phyloP scores from a whole-genome alignment of 2,329 filamentous ascomycete genomes.

The Ophiostoma himal-ulmi region DNA sequence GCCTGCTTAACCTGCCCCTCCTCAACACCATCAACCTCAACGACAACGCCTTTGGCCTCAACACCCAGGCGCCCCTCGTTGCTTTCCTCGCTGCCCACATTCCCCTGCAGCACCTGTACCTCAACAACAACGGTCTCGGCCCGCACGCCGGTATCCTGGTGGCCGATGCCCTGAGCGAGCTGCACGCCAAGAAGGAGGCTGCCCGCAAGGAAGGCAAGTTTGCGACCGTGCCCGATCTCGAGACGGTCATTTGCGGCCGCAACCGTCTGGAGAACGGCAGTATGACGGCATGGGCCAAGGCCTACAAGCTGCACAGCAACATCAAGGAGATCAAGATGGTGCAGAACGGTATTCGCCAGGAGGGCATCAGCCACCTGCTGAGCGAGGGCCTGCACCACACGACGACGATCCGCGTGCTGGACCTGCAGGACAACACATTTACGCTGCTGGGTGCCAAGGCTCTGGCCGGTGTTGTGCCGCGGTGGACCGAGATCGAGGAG shows the following conservation, averaged over 20 bases:
- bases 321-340: conserved; percentile 92
- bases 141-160: conserved; percentile 85
- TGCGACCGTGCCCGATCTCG: conserved; percentile 66
- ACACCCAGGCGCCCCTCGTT: conserved; percentile 86
- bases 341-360: conserved; percentile 92
- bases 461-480: conserved; percentile 65
- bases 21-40: conserved; percentile 91
- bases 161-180: conserved; percentile 75
- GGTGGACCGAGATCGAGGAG: conserved; percentile 72
- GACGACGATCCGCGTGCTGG: conserved; percentile 64
- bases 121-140: conserved; percentile 97
- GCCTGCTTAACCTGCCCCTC: conserved; percentile 77
- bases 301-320: conserved; percentile 74
- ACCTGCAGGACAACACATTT: conserved; percentile 97
- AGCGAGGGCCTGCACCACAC: conserved; percentile 70
- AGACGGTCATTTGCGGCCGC: conserved; percentile 95
- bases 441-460: conserved; percentile 73
- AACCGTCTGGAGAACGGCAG: conserved; percentile 91
- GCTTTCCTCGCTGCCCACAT: conserved; percentile 84
- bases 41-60: conserved; percentile 96
- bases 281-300: conserved; percentile 90
- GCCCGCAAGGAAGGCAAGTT: conserved; percentile 60
- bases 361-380: conserved; percentile 79
- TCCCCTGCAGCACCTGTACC: conserved; percentile 85
- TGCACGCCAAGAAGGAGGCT: conserved; percentile 77